phyloP scores from a whole-genome alignment of 2,329 filamentous ascomycete genomes.

The Lecanicillium sp. region DNA sequence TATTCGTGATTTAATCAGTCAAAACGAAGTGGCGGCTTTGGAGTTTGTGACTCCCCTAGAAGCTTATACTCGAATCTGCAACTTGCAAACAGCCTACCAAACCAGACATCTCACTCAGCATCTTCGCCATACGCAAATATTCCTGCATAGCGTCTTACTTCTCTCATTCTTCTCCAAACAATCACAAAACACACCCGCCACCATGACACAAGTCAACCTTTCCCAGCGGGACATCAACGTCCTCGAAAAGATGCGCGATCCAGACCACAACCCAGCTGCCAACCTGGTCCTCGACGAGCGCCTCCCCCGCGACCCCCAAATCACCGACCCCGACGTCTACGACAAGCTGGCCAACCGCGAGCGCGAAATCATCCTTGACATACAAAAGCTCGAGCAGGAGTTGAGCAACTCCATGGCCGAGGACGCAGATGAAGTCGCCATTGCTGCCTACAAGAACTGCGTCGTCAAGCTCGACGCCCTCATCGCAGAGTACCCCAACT shows the following conservation, averaged over 20 bases:
- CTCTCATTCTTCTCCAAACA: background rate
- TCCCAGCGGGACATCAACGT: conserved; percentile 53
- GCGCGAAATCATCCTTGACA: conserved; percentile 41
- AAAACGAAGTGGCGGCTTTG: too few relatives aligned
- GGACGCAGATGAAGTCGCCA: conserved; percentile 26
- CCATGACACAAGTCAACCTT: conserved; percentile 41
- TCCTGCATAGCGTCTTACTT: too few relatives aligned
- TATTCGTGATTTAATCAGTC: too few relatives aligned
- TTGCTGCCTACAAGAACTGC: conserved; percentile 37
- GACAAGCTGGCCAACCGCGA: conserved; percentile 41
- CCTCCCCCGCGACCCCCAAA: conserved; percentile 48
- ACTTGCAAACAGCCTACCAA: too few relatives aligned
- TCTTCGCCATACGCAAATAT: too few relatives aligned
- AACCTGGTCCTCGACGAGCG: conserved; percentile 45
- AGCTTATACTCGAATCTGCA: too few relatives aligned
- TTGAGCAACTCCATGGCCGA: conserved; percentile 32
- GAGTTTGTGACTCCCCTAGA: too few relatives aligned
- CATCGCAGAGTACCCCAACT: conserved; percentile 50
- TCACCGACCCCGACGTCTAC: conserved; percentile 43
- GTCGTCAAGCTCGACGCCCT: conserved; percentile 44
- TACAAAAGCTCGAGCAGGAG: conserved; percentile 48
- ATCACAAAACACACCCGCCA: conserved; percentile 6
- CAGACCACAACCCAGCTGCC: conserved; percentile 50
- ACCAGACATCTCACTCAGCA: too few relatives aligned
- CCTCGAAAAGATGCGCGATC: conserved; percentile 59